Conservation (phyloP, 345 rosid species). For the Camelina neglecta region DNA sequence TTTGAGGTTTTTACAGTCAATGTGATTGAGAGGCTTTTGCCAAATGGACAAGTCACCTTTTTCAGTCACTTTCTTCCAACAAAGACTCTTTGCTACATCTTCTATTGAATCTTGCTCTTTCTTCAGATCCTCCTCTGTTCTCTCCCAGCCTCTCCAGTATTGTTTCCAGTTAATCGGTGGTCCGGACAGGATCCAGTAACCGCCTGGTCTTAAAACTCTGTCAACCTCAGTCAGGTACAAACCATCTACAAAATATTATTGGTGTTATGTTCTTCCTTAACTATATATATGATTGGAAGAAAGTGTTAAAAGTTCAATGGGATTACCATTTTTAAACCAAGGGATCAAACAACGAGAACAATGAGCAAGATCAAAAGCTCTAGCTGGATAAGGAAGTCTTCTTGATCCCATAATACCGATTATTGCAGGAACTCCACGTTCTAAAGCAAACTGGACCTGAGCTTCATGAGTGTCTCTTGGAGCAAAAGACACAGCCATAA, state of each 20-base stretch:
- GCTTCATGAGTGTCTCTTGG: conserved; percentile 99
- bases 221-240: conserved; percentile 87
- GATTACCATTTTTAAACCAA: conserved; percentile 73
- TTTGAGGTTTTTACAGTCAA: conserved; percentile 65
- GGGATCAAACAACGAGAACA: conserved; percentile 98
- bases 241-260: conserved; percentile 58
- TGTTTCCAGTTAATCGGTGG: conserved; percentile 93
- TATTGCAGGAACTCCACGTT: conserved; percentile 97
- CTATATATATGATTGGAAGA: neutral
- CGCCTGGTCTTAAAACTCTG: conserved; percentile 93
- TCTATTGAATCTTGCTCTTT: conserved; percentile 90
- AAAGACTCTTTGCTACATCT: conserved; percentile 70
- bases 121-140: conserved; percentile 78
- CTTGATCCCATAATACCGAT: conserved; percentile 84
- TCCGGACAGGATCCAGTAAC: conserved; percentile 95
- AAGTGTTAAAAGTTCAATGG: neutral
- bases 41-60: conserved; percentile 72
- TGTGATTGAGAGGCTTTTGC: conserved; percentile 91
- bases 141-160: conserved; percentile 95
- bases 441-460: conserved; percentile 94
- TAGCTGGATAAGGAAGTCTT: conserved; percentile 92
- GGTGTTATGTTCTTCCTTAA: conserved; percentile 21
- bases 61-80: conserved; percentile 93
- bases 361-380: conserved; percentile 97
- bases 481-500: conserved; percentile 85